These are phyloP conservation scores for Solanum chilense DNA, from an alignment of 257 asterid genomes.

Conservation along the genomic window DNA sequence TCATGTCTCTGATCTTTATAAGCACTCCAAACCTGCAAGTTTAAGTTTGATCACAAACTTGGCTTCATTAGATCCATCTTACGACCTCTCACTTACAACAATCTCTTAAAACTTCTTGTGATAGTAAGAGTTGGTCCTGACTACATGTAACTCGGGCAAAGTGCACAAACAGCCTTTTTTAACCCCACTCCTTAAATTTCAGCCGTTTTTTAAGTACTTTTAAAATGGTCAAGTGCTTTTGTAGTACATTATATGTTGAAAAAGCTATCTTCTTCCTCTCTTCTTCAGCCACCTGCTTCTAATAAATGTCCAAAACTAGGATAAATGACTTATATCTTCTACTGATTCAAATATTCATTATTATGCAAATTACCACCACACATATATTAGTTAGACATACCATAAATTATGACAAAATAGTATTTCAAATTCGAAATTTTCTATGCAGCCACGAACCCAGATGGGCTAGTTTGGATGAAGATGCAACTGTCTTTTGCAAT, in stretches of 20 bases:
- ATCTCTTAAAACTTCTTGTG: not conserved
- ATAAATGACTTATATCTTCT: not conserved
- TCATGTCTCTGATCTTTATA: conserved; percentile 95
- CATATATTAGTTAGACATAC: not conserved
- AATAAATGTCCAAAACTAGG: not conserved
- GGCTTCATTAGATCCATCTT: not conserved
- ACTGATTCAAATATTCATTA: not conserved
- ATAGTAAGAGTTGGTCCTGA: not conserved
- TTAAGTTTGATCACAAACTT: not conserved
- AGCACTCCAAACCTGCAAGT: conserved; percentile 91
- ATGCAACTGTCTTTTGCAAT: not conserved
- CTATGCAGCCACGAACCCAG: not conserved
- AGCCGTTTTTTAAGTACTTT: not conserved
- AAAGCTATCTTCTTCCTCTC: not conserved
- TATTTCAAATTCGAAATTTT: not conserved
- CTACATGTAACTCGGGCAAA: not conserved
- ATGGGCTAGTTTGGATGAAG: not conserved
- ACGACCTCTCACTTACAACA: not conserved
- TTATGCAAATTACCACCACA: not conserved
- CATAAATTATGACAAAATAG: not conserved
- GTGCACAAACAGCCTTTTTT: not conserved
- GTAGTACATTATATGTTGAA: not conserved
- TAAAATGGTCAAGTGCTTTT: not conserved
- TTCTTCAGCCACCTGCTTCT: not conserved
- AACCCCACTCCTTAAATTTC: not conserved